Conservation (phyloP, 305 asterid species). For the Fraxinus velutina region DNA sequence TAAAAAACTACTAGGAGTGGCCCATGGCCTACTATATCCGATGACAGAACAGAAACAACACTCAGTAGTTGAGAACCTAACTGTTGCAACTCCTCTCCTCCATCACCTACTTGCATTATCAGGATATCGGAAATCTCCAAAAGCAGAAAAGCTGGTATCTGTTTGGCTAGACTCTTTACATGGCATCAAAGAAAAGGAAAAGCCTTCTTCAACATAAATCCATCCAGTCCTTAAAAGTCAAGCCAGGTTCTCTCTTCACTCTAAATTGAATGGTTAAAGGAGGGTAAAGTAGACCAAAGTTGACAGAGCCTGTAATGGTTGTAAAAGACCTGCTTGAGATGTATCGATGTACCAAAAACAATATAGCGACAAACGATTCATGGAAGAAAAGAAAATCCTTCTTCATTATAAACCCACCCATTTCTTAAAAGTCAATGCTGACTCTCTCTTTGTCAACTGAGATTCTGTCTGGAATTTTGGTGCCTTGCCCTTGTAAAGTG, state of each 20-base stretch:
- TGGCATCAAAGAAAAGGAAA: background rate
- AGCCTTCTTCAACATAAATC: background rate
- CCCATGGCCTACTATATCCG: background rate
- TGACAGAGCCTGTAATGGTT: background rate
- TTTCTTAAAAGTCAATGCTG: constrained; percentile 65
- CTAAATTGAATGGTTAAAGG: background rate
- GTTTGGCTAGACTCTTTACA: background rate
- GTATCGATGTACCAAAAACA: background rate
- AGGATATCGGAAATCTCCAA: background rate
- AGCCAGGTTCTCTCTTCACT: background rate
- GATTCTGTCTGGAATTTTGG: constrained; percentile 79
- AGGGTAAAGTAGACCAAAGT: background rate
- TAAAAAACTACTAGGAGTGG: background rate
- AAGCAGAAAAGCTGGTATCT: background rate
- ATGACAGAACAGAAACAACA: background rate
- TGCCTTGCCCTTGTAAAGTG: constrained; percentile 66
- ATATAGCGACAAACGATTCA: background rate
- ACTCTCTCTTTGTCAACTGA: constrained; percentile 73
- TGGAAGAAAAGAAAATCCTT: constrained; percentile 9
- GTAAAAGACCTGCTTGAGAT: background rate
- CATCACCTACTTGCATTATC: background rate
- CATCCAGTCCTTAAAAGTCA: background rate
- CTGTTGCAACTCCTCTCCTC: background rate
- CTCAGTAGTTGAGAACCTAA: background rate
- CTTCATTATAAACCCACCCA: constrained; percentile 68